Evolutionary conservation across 1,284 basidiomycete genomes (phyloP).

Genomic region (Exobasidium rhododendri): DNA sequence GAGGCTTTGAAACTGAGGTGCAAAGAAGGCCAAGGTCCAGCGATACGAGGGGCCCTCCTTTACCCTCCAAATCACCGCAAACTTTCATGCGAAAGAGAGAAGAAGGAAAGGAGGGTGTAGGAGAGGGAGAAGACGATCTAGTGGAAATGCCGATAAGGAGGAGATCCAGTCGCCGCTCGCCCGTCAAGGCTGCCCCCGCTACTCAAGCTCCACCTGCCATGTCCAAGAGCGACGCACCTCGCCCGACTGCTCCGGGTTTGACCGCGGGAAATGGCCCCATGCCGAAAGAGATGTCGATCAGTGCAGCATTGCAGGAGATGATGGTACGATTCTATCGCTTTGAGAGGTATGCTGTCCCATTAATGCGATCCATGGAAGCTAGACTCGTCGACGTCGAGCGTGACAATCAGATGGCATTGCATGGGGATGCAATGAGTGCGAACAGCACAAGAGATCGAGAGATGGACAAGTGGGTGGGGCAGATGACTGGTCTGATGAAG

Average conservation of each 20-base stretch:
- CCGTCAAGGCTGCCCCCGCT: neutral
- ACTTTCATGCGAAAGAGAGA: neutral
- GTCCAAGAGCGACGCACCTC: neutral
- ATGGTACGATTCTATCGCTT: constrained; percentile 54
- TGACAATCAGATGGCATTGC: constrained; percentile 42
- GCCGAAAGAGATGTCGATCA: constrained; percentile 34
- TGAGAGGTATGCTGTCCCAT: constrained; percentile 51
- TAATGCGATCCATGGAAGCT: constrained; percentile 47
- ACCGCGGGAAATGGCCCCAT: constrained; percentile 36
- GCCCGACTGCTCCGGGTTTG: constrained; percentile 14
- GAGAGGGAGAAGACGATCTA: too few species aligned
- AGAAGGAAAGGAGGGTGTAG: constrained; percentile 4
- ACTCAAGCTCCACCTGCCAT: neutral
- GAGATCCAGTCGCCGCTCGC: constrained; percentile 3
- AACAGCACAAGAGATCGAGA: constrained; percentile 25
- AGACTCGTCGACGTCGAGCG: constrained; percentile 49
- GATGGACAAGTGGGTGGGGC: constrained; percentile 48
- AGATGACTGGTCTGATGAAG: constrained; percentile 51
- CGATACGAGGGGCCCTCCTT: neutral
- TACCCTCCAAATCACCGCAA: constrained; percentile 13
- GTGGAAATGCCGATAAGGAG: neutral
- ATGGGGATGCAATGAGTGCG: constrained; percentile 21
- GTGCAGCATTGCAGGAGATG: constrained; percentile 48
- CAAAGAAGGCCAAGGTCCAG: neutral
- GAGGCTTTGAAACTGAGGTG: constrained; percentile 1